Base-by-base conservation (phyloP, 768 basidiomycete genomes). In the Tremella yokohamensis region DNA sequence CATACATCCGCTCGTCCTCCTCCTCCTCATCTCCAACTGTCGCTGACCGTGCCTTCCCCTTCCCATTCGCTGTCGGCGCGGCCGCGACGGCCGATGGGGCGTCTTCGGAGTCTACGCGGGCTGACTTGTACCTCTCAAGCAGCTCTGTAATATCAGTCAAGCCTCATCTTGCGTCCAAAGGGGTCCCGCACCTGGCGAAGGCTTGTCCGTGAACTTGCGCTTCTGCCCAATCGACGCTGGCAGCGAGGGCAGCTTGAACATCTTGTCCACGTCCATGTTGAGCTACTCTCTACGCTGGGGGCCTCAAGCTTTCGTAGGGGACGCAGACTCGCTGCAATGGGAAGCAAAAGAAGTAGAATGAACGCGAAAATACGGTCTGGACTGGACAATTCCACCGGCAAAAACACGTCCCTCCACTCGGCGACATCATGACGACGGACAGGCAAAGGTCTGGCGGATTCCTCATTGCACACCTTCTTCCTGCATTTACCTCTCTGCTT, bases 11-110 rank as follows among this genome's bases (percentile, higher is more conserved):
- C 19, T 82, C 83, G 15, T 79, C 80, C 42, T 73, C 74, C 42
- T 73, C 74, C 26, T 70, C 68, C 29, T 79, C 82, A 50, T 90
- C 88, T 73, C 85, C 84, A 13, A 88, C 82, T 42, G 49, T 64
- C 37, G 50, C 63, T 48, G 57, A 60, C 49, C 40, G 55, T 18
- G 22, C 57, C 58, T 52, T 65, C 9, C 68, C 69, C 16, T 61
- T 65, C 2, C 66, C 70, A 24, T 68, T 67, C 24, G 56, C n/a
- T n/a, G 40, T 29, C 7, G 55, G 38, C 13, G 42, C 44, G 42
- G 58, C 38, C 6, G 55, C 40, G 11, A 11, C 4, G 11, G 29
- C 29, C 3, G 60, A 52, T 15, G 52, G 45, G 18, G 40, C 25
- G 15, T 40, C 13, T 8, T 19, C 29, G 9, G 51, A 42, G 38